Conservation (phyloP, 331 rosid species). For the Quercus phellos region DNA sequence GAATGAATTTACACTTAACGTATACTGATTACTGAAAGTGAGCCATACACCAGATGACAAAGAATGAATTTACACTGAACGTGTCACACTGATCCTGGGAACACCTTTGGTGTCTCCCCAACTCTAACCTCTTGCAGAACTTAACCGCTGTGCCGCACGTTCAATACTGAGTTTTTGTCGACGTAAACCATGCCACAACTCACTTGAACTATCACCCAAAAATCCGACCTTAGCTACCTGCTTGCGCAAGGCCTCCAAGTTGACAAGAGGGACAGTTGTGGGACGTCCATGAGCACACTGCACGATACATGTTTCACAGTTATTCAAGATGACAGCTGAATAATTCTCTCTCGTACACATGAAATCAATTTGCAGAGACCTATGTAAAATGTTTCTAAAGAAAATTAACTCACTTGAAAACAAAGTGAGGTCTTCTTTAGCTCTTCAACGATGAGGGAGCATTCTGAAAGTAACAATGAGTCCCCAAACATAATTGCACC, state of each 20-base stretch:
- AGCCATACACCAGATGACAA: slow-evolving; percentile 2
- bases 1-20: not conserved
- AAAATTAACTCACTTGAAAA: slow-evolving; percentile 63
- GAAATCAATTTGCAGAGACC: slow-evolving; percentile 2
- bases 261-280: slow-evolving; percentile 75
- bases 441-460: slow-evolving; percentile 87
- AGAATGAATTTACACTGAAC: not conserved
- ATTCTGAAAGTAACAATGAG: slow-evolving; percentile 86
- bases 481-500: slow-evolving; percentile 99
- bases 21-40: not conserved
- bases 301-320: slow-evolving; percentile 10
- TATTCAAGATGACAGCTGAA: not conserved
- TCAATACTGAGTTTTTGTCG: slow-evolving; percentile 43
- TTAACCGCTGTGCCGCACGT: slow-evolving; percentile 55
- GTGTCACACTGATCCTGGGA: not conserved
- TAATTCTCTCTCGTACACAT: not conserved
- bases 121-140: slow-evolving; percentile 26
- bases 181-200: slow-evolving; percentile 59
- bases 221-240: slow-evolving; percentile 57
- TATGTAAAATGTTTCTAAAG: not conserved
- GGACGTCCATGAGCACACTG: slow-evolving; percentile 99
- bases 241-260: slow-evolving; percentile 73
- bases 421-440: slow-evolving; percentile 78
- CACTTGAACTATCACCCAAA: slow-evolving; percentile 25
- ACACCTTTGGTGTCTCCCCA: not conserved